phyloP scores from a whole-genome alignment of 2,329 filamentous ascomycete species.

The Bipolaris sorokiniana region DNA sequence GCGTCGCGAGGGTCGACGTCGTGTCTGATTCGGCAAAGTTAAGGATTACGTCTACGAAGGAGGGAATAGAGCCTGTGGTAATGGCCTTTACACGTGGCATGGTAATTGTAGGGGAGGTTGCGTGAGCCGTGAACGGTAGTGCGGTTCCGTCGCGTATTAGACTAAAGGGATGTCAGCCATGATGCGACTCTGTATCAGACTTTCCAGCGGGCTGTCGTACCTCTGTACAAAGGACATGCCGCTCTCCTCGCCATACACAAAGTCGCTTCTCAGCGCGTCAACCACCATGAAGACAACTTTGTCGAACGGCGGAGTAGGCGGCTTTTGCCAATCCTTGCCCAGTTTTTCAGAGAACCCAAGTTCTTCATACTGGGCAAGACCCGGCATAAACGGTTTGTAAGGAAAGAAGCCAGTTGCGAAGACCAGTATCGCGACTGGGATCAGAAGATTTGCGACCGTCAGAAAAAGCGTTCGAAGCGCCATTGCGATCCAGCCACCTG shows the following conservation, averaged over 20 bases:
- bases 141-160: conserved; percentile 83
- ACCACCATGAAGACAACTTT: conserved; percentile 97
- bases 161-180: conserved; percentile 53
- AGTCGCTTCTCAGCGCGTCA: conserved; percentile 87
- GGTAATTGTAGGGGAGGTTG: conserved; percentile 94
- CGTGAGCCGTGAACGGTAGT: conserved; percentile 92
- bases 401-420: conserved; percentile 96
- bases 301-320: conserved; percentile 76
- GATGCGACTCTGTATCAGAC: background rate
- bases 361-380: conserved; percentile 73
- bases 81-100: conserved; percentile 98
- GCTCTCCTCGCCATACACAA: conserved; percentile 82
- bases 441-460: conserved; percentile 73
- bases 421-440: conserved; percentile 69
- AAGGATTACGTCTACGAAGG: conserved; percentile 93
- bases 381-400: conserved; percentile 91
- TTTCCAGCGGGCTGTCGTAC: conserved; percentile 54
- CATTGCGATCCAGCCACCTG: conserved; percentile 26
- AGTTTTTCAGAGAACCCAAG: conserved; percentile 55
- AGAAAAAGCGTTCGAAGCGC: conserved; percentile 53
- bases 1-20: conserved; percentile 80
- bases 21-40: conserved; percentile 96
- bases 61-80: conserved; percentile 96
- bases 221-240: conserved; percentile 88
- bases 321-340: conserved; percentile 45